phyloP scores from a whole-genome alignment of 2,329 filamentous ascomycete genomes.

The Colletotrichum phormii region DNA sequence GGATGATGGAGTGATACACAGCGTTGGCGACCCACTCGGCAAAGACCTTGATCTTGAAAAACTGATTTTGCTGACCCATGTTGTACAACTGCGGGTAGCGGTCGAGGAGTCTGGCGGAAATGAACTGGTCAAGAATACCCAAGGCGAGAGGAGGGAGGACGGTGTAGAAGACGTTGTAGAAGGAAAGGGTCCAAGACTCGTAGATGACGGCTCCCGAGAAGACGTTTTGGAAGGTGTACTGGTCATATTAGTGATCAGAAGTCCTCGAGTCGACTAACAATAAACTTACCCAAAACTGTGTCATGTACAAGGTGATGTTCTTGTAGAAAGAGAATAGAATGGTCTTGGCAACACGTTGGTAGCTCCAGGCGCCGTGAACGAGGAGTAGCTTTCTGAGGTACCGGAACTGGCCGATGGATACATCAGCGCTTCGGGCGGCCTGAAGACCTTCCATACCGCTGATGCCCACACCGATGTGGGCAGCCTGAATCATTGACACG shows the following conservation, averaged over 20 bases:
- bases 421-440: slow-evolving; percentile 93
- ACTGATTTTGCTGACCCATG: slow-evolving; percentile 90
- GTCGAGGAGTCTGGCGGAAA: slow-evolving; percentile 92
- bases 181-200: slow-evolving; percentile 99
- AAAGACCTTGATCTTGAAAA: slow-evolving; percentile 94
- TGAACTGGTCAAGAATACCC: slow-evolving; percentile 97
- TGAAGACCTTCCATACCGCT: slow-evolving; percentile 97
- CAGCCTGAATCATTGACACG: slow-evolving; percentile 99
- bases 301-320: slow-evolving; percentile 98
- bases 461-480: slow-evolving; percentile 97
- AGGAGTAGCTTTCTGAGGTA: slow-evolving; percentile 93
- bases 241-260: slow-evolving; percentile 40
- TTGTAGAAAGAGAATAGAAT: slow-evolving; percentile 99
- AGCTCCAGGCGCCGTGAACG: slow-evolving; percentile 97
- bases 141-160: slow-evolving; percentile 92
- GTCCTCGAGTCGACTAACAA: not conserved
- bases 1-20: slow-evolving; percentile 92
- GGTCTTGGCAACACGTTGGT: slow-evolving; percentile 95
- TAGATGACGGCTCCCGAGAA: slow-evolving; percentile 98
- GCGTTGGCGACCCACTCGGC: slow-evolving; percentile 93
- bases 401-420: slow-evolving; percentile 95
- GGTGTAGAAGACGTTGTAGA: slow-evolving; percentile 99
- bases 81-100: slow-evolving; percentile 96
- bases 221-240: slow-evolving; percentile 98
- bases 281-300: slow-evolving; percentile 91